A percentile compares a stretch with the other conserved stretches of the same genome.
phyloP scores from a whole-genome alignment of 225 moss, liverwort and hornwort species.

The Antitrichia curtipendula region DNA sequence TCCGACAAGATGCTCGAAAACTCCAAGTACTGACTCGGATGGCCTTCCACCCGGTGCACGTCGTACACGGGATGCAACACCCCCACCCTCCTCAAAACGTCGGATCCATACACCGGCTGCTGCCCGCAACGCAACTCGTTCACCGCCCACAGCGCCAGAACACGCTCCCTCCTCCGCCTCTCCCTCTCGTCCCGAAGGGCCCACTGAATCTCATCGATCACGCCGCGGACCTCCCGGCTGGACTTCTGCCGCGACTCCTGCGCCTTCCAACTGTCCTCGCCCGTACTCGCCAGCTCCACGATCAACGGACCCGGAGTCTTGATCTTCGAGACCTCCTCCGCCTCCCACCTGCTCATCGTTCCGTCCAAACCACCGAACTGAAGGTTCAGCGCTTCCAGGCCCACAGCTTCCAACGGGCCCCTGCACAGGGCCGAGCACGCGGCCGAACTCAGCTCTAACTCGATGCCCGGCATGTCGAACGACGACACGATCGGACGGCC shows the following conservation, averaged over 20 bases:
- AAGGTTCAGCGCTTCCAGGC: slow-evolving; percentile 40
- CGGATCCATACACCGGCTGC: slow-evolving; percentile 51
- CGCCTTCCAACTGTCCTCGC: slow-evolving; percentile 71
- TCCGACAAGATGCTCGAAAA: slow-evolving; percentile 70
- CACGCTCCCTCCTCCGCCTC: slow-evolving; percentile 51
- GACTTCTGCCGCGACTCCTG: slow-evolving; percentile 4
- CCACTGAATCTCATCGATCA: slow-evolving; percentile 70
- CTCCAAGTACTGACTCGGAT: slow-evolving; percentile 44
- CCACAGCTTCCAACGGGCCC: slow-evolving; percentile 37
- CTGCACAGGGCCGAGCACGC: slow-evolving; percentile 35
- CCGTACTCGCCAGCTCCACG: slow-evolving; percentile 81
- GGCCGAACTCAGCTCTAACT: slow-evolving; percentile 69
- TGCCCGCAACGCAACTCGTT: slow-evolving; percentile 66
- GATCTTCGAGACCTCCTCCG: slow-evolving; percentile 48
- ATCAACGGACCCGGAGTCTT: slow-evolving; percentile 54
- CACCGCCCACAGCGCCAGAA: slow-evolving; percentile 24
- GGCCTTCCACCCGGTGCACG: slow-evolving; percentile 54
- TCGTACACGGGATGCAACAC: slow-evolving; percentile 59
- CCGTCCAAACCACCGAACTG: slow-evolving; percentile 27
- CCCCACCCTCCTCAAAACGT: slow-evolving; percentile 47
- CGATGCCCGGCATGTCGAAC: slow-evolving; percentile 82
- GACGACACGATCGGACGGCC: slow-evolving; percentile 97
- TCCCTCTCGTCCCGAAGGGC: slow-evolving; percentile 36
- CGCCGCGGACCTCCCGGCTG: slow-evolving; percentile 27
- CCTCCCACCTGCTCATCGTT: slow-evolving; percentile 74